These are phyloP conservation scores for Acacia confusa DNA, from an alignment of 306 rosid genomes.

Conservation along the genomic window DNA sequence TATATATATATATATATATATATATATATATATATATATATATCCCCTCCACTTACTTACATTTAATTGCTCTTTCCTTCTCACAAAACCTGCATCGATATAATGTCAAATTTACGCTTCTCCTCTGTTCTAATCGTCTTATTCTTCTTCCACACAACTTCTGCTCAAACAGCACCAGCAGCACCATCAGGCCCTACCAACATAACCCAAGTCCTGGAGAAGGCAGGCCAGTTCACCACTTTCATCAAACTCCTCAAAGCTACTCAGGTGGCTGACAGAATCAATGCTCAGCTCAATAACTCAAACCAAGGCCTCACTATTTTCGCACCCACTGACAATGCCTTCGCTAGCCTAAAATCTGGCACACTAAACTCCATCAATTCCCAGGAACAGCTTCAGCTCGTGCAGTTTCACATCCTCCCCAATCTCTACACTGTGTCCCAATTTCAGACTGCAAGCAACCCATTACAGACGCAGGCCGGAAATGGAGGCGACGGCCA, in stretches of 20 bases:
- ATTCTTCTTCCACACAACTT: conserved; percentile 16
- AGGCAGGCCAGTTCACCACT: conserved; percentile 90
- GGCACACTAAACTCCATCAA: conserved; percentile 73
- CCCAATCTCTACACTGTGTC: conserved; percentile 59
- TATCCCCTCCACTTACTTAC: conserved; percentile 2
- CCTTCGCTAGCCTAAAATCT: conserved; percentile 63
- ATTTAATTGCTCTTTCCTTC: neutral
- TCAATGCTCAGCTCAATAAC: conserved; percentile 75
- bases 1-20: no score
- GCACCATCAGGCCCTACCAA: conserved; percentile 72
- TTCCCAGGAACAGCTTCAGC: conserved; percentile 67
- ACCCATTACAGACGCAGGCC: conserved; percentile 89
- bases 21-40: no score
- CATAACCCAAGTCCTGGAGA: conserved; percentile 68
- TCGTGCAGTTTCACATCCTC: conserved; percentile 73
- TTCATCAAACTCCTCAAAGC: conserved; percentile 65
- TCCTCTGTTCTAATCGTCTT: conserved; percentile 21
- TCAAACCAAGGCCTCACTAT: conserved; percentile 83
- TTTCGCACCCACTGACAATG: conserved; percentile 90
- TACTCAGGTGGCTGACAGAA: conserved; percentile 61
- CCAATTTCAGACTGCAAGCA: conserved; percentile 80
- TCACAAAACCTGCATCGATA: neutral
- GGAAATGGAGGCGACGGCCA: conserved; percentile 69
- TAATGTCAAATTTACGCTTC: conserved; percentile 34
- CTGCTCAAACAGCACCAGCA: conserved; percentile 46